phyloP scores from a whole-genome alignment of 768 basidiomycete genomes.

The Hericium rajendrae region DNA sequence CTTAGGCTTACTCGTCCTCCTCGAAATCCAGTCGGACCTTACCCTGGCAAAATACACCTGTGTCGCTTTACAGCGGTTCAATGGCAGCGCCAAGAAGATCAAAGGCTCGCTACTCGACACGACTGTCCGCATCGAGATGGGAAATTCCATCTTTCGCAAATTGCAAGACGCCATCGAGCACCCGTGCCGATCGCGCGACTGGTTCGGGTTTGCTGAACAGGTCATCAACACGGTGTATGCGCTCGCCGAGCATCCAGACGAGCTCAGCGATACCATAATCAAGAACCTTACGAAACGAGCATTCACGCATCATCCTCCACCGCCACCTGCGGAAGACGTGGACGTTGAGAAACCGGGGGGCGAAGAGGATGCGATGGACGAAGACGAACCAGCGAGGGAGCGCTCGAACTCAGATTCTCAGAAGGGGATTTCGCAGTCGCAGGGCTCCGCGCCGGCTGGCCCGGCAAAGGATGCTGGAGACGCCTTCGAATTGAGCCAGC shows the following conservation, averaged over 20 bases:
- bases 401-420: constrained; percentile 1
- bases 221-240: constrained; percentile 94
- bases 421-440: constrained; percentile 5
- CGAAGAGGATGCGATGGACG: constrained; percentile 46
- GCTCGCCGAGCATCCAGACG: constrained; percentile 87
- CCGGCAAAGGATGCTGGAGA: constrained; percentile 48
- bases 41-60: constrained; percentile 91
- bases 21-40: constrained; percentile 56
- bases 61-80: constrained; percentile 83
- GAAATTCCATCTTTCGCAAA: constrained; percentile 74
- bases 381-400: constrained; percentile 26
- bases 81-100: constrained; percentile 93
- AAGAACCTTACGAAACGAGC: constrained; percentile 70
- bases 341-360: constrained; percentile 15
- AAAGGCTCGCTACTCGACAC: constrained; percentile 92
- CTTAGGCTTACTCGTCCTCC: background rate
- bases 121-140: constrained; percentile 79
- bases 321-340: constrained; percentile 18
- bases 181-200: constrained; percentile 78
- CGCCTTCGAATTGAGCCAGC: constrained; percentile 81
- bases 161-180: constrained; percentile 74
- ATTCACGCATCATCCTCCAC: constrained; percentile 30
- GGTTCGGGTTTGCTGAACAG: constrained; percentile 97
- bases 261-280: constrained; percentile 71
- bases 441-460: background rate